Conservation (phyloP, 257 asterid species). For the Solanum megistacrolobum region DNA sequence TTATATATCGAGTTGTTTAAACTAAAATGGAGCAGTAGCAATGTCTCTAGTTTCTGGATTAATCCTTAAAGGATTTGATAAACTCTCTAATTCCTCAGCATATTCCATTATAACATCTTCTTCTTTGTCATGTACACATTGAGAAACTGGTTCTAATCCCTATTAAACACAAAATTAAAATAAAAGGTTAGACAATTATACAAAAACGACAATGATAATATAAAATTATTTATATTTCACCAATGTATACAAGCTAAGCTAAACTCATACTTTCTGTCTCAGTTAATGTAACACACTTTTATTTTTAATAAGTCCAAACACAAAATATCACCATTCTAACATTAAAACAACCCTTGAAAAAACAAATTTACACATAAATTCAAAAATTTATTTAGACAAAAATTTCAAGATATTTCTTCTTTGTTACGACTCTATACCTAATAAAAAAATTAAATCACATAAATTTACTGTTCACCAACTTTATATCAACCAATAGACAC, state of each 20-base stretch:
- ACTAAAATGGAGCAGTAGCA: slow-evolving; percentile 33
- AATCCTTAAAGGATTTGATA: background rate
- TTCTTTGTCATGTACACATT: slow-evolving; percentile 1
- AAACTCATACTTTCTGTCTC: too few species aligned
- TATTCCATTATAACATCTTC: background rate
- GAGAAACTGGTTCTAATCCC: slow-evolving; percentile 39
- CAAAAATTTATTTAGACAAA: too few species aligned
- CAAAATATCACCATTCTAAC: too few species aligned
- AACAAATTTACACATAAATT: too few species aligned
- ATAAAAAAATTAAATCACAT: too few species aligned
- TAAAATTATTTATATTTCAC: background rate
- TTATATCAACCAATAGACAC: background rate
- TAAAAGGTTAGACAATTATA: background rate
- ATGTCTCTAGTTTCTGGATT: slow-evolving; percentile 9
- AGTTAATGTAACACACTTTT: too few species aligned
- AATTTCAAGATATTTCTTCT: too few species aligned
- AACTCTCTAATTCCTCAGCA: background rate
- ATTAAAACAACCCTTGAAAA: too few species aligned
- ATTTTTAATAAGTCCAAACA: too few species aligned
- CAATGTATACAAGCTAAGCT: too few species aligned
- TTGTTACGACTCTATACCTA: too few species aligned
- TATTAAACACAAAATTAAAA: background rate
- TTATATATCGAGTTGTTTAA: accelerated
- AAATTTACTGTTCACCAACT: background rate
- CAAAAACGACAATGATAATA: background rate